Base-by-base conservation (phyloP, 2,329 filamentous ascomycete species). In the Coleophoma cylindrospora region DNA sequence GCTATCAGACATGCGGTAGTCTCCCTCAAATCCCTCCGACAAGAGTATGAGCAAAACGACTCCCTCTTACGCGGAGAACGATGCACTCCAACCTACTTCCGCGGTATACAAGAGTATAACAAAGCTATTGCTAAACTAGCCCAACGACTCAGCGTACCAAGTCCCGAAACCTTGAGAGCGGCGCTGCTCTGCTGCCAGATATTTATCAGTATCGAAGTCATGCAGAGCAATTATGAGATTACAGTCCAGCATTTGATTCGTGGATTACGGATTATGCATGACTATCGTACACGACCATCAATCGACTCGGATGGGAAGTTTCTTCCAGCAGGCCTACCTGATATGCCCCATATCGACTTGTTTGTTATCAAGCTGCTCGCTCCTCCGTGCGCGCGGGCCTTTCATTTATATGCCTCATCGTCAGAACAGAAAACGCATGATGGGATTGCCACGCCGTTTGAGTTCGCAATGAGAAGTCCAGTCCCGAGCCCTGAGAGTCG, bases 121-220 rank as follows among this genome's bases (percentile, higher is more conserved):
- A 65, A 68, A 54, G 71, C 72, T 36, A 59, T 75, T 10, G 48
- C 64, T 8, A 66, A 67, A 38, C 66, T 74, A 4, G 70, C 68
- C 2, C 69, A 65, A 15, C 67, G 65, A 10, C 49, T 74, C 43
- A 68, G 68, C 15, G 65, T 58, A 50, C 64, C 63, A 3, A 51
- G 58, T 51, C 57, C 61, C 10, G 55, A 59, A 9, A 50, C 51
- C 5, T 54, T 72, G 33, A 70, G 62, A 50, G 70, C 69, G 21
- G 67, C 70, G 48, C 59, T 75, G 34, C 62, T 74, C 50, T 75
- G 72, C 61, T 75, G 73, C 56, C 70, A 74, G 54, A 57, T 74
- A 38, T 68, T 74, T 54, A 73, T 74, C 56, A 74, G 72, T 55
- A 73, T 74, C 50, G 72, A 74, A 56, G 70, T 74, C 61, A 66